Base-by-base conservation (phyloP, 73 alveolate genomes). In the Loxodes magnus region DNA sequence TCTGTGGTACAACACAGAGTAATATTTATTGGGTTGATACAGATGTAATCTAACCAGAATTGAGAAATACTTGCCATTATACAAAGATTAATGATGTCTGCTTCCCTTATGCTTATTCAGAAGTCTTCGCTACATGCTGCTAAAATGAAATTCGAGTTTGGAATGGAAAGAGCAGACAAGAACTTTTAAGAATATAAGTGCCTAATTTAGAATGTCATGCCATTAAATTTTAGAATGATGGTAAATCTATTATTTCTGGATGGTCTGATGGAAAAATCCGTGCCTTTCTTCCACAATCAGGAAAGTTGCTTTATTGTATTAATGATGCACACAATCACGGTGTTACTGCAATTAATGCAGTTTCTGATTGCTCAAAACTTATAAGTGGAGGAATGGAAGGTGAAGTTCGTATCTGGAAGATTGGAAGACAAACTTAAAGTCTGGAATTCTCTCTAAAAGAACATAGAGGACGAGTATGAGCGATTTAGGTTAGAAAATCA, bases 371-470 rank as follows among this genome's bases (percentile, higher is more conserved):
- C 52, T 22, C 57, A 22, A 71, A 84, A 67, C 68, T 77, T n/a
- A 79, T 90, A n/a, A 76, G 96, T 7, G 97, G 97, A n/a, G 98
- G 98, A 36, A 81, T 87, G 77, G 94, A 90, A 66, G 98, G 98
- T 15, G 98, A 87, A 52, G 95, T 90, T 27, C 78, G 98, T 61
- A 91, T 90, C 50, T 90, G 96, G 96, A 87, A 82, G 51, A 87
- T 90, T 33, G 90, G 79, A 27, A 74, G 63, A 51, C 61, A 68
- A 71, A 76, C 94, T 23, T 74, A 82, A 59, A 76, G 67, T 25
- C 86, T 90, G 98, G 95, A 90, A 26, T 93, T 94, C 17, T 86
- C 96, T 0, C 65, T 90, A 69, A 90, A 90, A 74, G 98, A 86
- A 78, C 98, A 86, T 60, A 56, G 98, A 55, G 96, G 96, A 14